Percentiles rank a stretch among this genome's conserved stretches.
Conservation (phyloP, 129 eudicot species). For the Smallanthus sonchifolius region DNA sequence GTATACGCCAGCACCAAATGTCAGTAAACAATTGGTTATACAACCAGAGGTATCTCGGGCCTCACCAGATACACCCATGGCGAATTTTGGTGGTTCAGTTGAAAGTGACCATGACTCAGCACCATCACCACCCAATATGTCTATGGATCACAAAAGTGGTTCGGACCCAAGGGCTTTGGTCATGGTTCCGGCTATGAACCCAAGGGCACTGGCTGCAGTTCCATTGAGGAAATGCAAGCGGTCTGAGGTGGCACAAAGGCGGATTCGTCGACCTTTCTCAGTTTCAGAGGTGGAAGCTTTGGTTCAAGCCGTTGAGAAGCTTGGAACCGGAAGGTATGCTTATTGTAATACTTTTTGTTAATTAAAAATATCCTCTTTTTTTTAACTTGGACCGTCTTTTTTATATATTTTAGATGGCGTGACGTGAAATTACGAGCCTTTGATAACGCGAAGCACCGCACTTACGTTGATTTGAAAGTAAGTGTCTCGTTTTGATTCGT, state of each 20-base stretch:
- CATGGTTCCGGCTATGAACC: slow-evolving; percentile 48
- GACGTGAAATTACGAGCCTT: slow-evolving; percentile 93
- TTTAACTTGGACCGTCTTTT: not conserved
- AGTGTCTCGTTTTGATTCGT: not conserved
- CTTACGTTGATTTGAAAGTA: slow-evolving; percentile 98
- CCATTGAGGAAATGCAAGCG: slow-evolving; percentile 73
- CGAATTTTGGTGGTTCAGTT: slow-evolving; percentile 45
- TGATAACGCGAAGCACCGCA: slow-evolving; percentile 91
- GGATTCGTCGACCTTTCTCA: slow-evolving; percentile 94
- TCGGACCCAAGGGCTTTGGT: slow-evolving; percentile 70
- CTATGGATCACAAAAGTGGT: slow-evolving; percentile 44
- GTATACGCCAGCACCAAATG: slow-evolving; percentile 45
- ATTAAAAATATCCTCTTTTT: not conserved
- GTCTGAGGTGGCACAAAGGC: slow-evolving; percentile 74
- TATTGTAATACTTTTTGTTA: not conserved
- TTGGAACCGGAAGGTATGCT: slow-evolving; percentile 73
- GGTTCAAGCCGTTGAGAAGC: slow-evolving; percentile 97
- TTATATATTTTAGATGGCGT: slow-evolving; percentile 72
- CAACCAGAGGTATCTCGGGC: slow-evolving; percentile 39
- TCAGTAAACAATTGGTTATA: slow-evolving; percentile 20
- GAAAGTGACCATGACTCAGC: slow-evolving; percentile 92
- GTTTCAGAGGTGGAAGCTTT: slow-evolving; percentile 97
- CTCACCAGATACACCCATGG: slow-evolving; percentile 31
- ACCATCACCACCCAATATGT: slow-evolving; percentile 54
- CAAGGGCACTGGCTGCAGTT: slow-evolving; percentile 52